Evolutionary conservation across 495 filamentous ascomycete species (phyloP).

Genomic region (Hypoxylon perforatum): DNA sequence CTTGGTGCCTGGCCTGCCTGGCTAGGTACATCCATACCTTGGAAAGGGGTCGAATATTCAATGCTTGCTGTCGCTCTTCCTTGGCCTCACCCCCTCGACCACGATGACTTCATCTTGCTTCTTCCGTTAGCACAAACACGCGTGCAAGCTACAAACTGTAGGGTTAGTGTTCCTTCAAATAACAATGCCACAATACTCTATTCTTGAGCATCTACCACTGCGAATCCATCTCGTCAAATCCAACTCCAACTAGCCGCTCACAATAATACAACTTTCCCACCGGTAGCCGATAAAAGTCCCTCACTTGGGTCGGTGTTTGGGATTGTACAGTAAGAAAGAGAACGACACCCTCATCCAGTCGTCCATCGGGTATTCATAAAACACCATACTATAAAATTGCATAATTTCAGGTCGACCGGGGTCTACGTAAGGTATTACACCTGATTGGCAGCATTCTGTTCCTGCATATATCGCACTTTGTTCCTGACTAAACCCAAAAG

Average conservation of each 20-base stretch:
- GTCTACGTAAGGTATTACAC: background rate
- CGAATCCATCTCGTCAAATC: background rate
- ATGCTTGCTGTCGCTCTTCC: background rate
- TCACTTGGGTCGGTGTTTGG: background rate
- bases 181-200: background rate
- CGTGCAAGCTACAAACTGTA: background rate
- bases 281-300: background rate
- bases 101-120: slow-evolving; percentile 10
- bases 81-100: slow-evolving; percentile 3
- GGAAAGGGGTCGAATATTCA: too few relatives aligned
- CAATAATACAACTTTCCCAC: background rate
- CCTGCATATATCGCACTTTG: slow-evolving; percentile 33
- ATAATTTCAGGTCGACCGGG: slow-evolving; percentile 39
- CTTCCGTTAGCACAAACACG: slow-evolving; percentile 2
- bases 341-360: background rate
- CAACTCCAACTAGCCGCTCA: background rate
- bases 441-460: slow-evolving; percentile 33
- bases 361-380: slow-evolving; percentile 29
- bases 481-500: slow-evolving; percentile 39
- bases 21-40: too few relatives aligned
- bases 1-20: too few relatives aligned
- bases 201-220: background rate
- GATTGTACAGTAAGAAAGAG: background rate
- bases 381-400: slow-evolving; percentile 33
- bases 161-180: slow-evolving; percentile 2